Base-by-base conservation (phyloP, 306 rosid genomes). In the Rosa lucieae region DNA sequence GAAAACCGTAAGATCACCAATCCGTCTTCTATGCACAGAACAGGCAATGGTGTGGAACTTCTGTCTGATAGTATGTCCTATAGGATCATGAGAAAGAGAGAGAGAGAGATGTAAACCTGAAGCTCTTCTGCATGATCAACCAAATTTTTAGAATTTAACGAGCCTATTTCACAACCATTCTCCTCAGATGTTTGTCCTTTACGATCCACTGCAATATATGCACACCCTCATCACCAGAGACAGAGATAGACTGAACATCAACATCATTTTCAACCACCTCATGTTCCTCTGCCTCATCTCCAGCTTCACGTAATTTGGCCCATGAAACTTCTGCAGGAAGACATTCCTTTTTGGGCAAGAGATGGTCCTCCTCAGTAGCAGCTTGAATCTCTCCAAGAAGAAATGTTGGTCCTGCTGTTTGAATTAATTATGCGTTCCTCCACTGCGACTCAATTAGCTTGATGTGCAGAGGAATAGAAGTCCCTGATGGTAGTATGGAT, bases 21-120 rank as follows among this genome's bases (percentile, higher is more conserved):
- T 80, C 97, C 99, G 86, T 92, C 93, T 83, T 94, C 99, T 63
- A 91, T 83, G 84, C 89, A 94, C 81, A 94, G 86, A 84, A 94
- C 88, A 13, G 99, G 99, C 80, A 94, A 82, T 1, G 95, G 90
- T 8, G 90, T 67, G 63, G 89, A 72, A 65, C 68, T 83, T 76
- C 68, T 75, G 23, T 85, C 87, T 21, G 67, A 49, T 46, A 72
- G 72, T 79, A 62, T 85, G 70, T 89, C 90, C 82, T 87, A 77
- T 55, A 14, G 17, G 12, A 43, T 66, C 32, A 29, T 11, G 53
- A 66, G 69, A 49, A 21, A 53, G 23, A 52, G 53, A 70, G 71
- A n/a, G n/a, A n/a, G n/a, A 75, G 39, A 76, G 46, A 81, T 70
- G 68, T 18, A 72, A 73, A 65, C 76, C 90, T 86, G 87, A 26